Conservation (phyloP, 148 eudicot genomes). For the Cornus controversa region DNA sequence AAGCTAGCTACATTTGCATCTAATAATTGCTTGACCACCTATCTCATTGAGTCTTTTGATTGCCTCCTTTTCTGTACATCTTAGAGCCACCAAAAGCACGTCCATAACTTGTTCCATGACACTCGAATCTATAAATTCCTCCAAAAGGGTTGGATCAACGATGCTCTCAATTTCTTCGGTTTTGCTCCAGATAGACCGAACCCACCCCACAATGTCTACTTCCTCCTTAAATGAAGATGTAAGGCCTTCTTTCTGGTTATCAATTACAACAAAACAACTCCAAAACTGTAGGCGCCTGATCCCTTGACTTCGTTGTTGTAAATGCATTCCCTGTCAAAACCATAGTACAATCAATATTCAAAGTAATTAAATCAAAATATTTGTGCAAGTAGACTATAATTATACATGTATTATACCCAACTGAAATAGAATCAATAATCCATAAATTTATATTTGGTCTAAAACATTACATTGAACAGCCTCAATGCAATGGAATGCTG, state of each 20-base stretch:
- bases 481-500: too few relatives aligned
- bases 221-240: slow-evolving; percentile 49
- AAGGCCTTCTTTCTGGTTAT: slow-evolving; percentile 58
- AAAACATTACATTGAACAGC: too few relatives aligned
- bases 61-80: slow-evolving; percentile 67
- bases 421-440: slow-evolving; percentile 45
- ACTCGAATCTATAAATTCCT: slow-evolving; percentile 31
- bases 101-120: slow-evolving; percentile 58
- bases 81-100: slow-evolving; percentile 57
- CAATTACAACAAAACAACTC: slow-evolving; percentile 73
- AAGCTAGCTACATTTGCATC: slow-evolving; percentile 22
- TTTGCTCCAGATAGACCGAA: slow-evolving; percentile 39
- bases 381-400: not conserved
- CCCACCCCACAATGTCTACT: slow-evolving; percentile 60
- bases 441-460: too few relatives aligned
- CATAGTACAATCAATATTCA: not conserved
- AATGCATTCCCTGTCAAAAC: slow-evolving; percentile 69
- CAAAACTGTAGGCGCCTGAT: slow-evolving; percentile 83
- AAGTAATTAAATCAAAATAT: too few relatives aligned
- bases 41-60: slow-evolving; percentile 75
- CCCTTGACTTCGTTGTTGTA: slow-evolving; percentile 45
- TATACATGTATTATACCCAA: slow-evolving; percentile 46
- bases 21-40: slow-evolving; percentile 62
- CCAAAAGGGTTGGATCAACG: slow-evolving; percentile 38
- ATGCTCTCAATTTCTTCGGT: too few relatives aligned